These are phyloP conservation scores for Guadua angustifolia DNA, from an alignment of 176 grass and related monocot genomes.

Conservation along the genomic window DNA sequence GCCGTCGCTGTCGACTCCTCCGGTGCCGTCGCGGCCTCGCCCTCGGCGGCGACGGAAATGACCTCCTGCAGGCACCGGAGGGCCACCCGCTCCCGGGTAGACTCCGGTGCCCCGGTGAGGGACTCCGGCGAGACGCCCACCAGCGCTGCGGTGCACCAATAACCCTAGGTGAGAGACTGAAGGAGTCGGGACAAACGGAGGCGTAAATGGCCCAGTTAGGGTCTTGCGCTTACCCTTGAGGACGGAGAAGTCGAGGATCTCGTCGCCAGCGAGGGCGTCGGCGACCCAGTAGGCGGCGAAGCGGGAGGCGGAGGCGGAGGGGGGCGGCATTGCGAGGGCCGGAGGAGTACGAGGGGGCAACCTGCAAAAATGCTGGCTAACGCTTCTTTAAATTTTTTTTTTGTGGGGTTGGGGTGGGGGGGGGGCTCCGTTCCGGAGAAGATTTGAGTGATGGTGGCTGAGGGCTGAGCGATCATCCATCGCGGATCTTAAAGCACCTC, in stretches of 20 bases:
- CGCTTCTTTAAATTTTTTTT: background rate
- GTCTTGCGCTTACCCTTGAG: background rate
- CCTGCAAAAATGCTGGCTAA: background rate
- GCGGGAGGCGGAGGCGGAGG: background rate
- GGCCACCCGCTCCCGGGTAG: constrained; percentile 34
- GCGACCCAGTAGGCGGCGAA: constrained; percentile 35
- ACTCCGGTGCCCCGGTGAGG: constrained; percentile 28
- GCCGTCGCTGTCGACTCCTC: background rate
- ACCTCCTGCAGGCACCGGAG: constrained; percentile 35
- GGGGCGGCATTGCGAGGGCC: background rate
- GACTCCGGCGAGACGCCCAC: constrained; percentile 27
- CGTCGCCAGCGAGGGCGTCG: constrained; percentile 35
- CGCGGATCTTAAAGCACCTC: background rate
- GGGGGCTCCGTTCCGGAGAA: background rate
- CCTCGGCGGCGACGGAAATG: background rate
- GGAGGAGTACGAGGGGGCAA: background rate
- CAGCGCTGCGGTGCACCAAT: constrained; percentile 26
- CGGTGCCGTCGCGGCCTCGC: background rate
- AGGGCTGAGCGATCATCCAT: background rate
- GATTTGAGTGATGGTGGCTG: background rate
- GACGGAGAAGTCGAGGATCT: constrained; percentile 36
- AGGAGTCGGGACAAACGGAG: background rate
- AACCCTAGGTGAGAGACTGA: constrained; percentile 46
- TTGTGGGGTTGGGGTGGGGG: no score
- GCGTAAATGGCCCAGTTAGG: background rate